Evolutionary conservation across 2,329 filamentous ascomycete species (phyloP).

Genomic region (Mollisiaceae sp.): DNA sequence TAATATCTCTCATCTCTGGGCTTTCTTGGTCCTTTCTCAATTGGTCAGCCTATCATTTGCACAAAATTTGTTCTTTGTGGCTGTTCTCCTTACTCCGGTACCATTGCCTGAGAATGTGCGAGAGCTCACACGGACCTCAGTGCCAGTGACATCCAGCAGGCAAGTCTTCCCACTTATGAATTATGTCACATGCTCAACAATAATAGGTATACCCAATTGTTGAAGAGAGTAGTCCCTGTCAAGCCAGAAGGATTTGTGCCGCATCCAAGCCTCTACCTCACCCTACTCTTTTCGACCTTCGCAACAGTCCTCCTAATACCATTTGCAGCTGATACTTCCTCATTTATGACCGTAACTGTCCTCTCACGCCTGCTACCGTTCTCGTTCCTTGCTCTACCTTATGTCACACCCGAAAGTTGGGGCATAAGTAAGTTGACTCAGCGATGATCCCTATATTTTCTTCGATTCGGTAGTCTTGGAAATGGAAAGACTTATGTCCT

Average conservation of each 20-base stretch:
- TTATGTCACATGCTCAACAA: constrained; percentile 6
- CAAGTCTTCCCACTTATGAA: constrained; percentile 8
- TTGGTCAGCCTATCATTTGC: constrained; percentile 65
- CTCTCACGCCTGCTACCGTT: constrained; percentile 49
- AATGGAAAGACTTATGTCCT: no score
- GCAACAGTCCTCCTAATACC: constrained; percentile 47
- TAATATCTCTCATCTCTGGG: constrained; percentile 58
- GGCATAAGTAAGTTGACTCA: constrained; percentile 43
- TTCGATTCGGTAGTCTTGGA: no score
- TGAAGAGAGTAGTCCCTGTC: constrained; percentile 45
- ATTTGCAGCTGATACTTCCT: constrained; percentile 47
- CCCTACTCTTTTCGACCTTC: constrained; percentile 45
- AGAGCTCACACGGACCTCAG: constrained; percentile 31
- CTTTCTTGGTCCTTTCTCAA: constrained; percentile 64
- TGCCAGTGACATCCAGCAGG: constrained; percentile 32
- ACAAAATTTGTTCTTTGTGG: constrained; percentile 66
- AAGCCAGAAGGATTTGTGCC: constrained; percentile 54
- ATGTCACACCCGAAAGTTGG: constrained; percentile 54
- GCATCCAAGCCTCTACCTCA: constrained; percentile 45
- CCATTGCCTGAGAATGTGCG: constrained; percentile 47
- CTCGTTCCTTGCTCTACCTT: constrained; percentile 52
- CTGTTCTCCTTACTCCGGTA: constrained; percentile 60
- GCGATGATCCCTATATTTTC: neutral
- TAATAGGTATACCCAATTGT: constrained; percentile 39
- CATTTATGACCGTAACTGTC: constrained; percentile 46